Evolutionary conservation across 371 early-diverging fungal species (phyloP).

Genomic region (Thermomucor indicae-seudaticae): DNA sequence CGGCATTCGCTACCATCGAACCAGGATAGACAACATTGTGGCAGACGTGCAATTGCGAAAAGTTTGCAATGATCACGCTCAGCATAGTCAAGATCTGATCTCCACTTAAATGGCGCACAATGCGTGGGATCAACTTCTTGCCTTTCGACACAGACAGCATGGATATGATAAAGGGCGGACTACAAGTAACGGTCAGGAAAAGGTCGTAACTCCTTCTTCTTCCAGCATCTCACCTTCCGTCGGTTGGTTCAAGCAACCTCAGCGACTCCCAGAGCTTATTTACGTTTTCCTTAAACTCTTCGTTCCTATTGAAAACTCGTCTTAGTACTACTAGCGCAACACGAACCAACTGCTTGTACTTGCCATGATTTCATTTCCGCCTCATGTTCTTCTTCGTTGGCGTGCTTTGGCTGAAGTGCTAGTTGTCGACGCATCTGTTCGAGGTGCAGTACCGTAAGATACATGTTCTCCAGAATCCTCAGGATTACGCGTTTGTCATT

Average conservation of each 20-base stretch:
- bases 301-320: conserved; percentile 47
- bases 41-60: conserved; percentile 84
- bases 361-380: conserved; percentile 50
- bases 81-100: conserved; percentile 78
- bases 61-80: conserved; percentile 74
- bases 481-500: conserved; percentile 60
- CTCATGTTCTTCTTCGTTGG: conserved; percentile 47
- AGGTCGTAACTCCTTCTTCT: conserved; percentile 1
- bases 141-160: conserved; percentile 81
- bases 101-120: conserved; percentile 68
- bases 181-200: not conserved
- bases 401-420: conserved; percentile 41
- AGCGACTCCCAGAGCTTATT: conserved; percentile 64
- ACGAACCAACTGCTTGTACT: conserved; percentile 1
- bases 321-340: not conserved
- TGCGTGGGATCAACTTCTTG: conserved; percentile 81
- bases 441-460: conserved; percentile 67
- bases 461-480: conserved; percentile 75
- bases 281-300: conserved; percentile 48
- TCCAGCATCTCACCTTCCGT: conserved; percentile 41
- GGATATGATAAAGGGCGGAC: conserved; percentile 41
- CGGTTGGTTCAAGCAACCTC: conserved; percentile 51
- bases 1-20: conserved; percentile 38
- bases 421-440: conserved; percentile 80
- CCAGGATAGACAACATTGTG: conserved; percentile 58